Conservation (phyloP, 2,329 filamentous ascomycete species). For the Penicillium sp. region DNA sequence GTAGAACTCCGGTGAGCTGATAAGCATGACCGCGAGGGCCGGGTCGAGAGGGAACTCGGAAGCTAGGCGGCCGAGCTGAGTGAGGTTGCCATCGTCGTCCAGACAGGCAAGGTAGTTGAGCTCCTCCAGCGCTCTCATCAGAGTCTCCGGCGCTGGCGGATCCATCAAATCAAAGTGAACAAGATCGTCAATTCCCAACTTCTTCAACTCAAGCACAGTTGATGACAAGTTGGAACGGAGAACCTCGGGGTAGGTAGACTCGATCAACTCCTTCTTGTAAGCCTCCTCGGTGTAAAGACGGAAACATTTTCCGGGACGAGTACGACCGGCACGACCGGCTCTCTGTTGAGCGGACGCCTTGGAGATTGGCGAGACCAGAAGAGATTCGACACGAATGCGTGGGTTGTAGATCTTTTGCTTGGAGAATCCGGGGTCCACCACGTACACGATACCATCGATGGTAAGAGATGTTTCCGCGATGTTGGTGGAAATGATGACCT, state of each 20-base stretch:
- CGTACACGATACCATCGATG: slow-evolving; percentile 98
- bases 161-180: slow-evolving; percentile 99
- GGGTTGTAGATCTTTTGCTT: slow-evolving; percentile 99
- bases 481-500: slow-evolving; percentile 92
- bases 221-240: slow-evolving; percentile 90
- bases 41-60: slow-evolving; percentile 96
- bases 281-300: slow-evolving; percentile 90
- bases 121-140: slow-evolving; percentile 97
- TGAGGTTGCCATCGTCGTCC: slow-evolving; percentile 93
- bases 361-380: slow-evolving; percentile 96
- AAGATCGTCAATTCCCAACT: slow-evolving; percentile 89
- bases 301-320: slow-evolving; percentile 97
- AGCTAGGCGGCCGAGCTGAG: slow-evolving; percentile 76
- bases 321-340: slow-evolving; percentile 98
- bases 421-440: slow-evolving; percentile 98
- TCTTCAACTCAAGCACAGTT: slow-evolving; percentile 94
- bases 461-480: slow-evolving; percentile 97
- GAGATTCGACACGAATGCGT: slow-evolving; percentile 89
- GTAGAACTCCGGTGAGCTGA: slow-evolving; percentile 95
- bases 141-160: slow-evolving; percentile 92
- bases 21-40: slow-evolving; percentile 92
- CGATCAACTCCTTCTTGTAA: slow-evolving; percentile 97
- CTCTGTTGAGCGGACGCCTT: slow-evolving; percentile 96
- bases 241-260: slow-evolving; percentile 95
- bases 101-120: slow-evolving; percentile 96